Base-by-base conservation (phyloP, 495 filamentous ascomycete genomes). In the Aspergillus cristatus region DNA sequence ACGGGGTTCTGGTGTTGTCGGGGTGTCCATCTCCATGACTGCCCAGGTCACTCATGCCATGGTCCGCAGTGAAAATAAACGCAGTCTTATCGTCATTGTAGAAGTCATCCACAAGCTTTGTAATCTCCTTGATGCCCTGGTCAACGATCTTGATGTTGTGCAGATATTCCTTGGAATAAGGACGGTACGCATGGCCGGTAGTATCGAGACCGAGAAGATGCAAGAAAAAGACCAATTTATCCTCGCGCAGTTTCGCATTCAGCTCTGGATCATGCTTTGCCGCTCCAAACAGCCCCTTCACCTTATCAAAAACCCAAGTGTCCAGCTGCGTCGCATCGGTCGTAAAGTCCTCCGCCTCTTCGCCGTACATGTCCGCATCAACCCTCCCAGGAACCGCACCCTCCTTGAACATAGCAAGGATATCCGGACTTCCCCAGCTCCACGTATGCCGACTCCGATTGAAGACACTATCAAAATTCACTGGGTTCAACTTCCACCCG, bases 371-470 rank as follows among this genome's bases (percentile, higher is more conserved):
- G 38, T 82, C 81, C 14, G 84, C 80, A 57, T 94, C 85, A 7
- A 99, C 79, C 40, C 82, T 72, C 0, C 86, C 85, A 4, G 85
- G 84, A n/a, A 82, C 78, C 6, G 91, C 93, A 1, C 93, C 93
- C 44, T 90, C 77, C 54, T 93, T 77, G 53, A 99, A 99, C 93
- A 99, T 99, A 8, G 79, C 85, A 35, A 97, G 64, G 51, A 99
- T 99, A 66, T 99, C 93, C 10, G 90, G 90, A 50, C 90, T 96
- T 6, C 93, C 91, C 93, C 93, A 99, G 57, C 86, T 90, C 93
- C 93, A 99, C 3, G 93, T 97, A 62, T 97, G 93, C 18, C 83
- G 67, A 53, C 89, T 96, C 40, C 83, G 79, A 54, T 99, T 99
- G 74, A 99, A 99, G 7, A 99, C 84, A 48, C 89, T 95, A 65